Evolutionary conservation across 306 rosid species (phyloP), one percentile per base, ranked within the genome.

Genomic region (Cyclanthera cordifolia): DNA sequence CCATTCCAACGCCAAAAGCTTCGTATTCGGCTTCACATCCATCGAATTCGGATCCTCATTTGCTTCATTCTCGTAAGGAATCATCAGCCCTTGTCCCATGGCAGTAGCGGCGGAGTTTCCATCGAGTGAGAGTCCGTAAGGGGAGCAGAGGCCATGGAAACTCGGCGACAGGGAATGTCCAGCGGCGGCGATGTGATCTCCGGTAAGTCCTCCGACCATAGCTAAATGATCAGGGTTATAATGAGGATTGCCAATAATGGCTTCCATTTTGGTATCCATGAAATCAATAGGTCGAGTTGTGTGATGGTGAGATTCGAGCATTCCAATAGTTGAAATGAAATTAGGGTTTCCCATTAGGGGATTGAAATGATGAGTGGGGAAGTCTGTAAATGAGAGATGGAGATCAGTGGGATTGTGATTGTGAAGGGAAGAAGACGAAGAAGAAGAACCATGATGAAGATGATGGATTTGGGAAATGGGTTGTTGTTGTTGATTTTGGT

Each of bases 21-120:
- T 87, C 13, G 96, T 82, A 58, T 83, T 94, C 71, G 97, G 96
- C 73, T 94, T 90, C 87, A 86, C 88, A 70, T 93, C 98, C 56
- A 85, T 70, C 8, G 75, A 78, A 54, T 79, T 70, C 11, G 77
- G 75, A 13, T 67, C 67, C 53, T 70, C 81, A 70, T 76, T 54
- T 65, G 74, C 61, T 61, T 76, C 81, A 64, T 76, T 67, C 55
- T 83, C 88, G 68, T 85, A 92, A 0, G 96, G 92, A 34, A 92
- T 59, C 95, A 87, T 87, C 24, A 87, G 59, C 77, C 96, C 56
- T 20, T 19, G 56, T 52, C 56, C 56, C 27, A 52, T 19, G 14
- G 14, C 55, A 9, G 55, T 21, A n/a, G 86, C 86, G 55, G 59
- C 60, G 14, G 25, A 67, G 59, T 63, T 77, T 25, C 85, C 90